These are phyloP conservation scores for Pezicula radicicola DNA, from an alignment of 2,329 filamentous ascomycete genomes.

Conservation along the genomic window DNA sequence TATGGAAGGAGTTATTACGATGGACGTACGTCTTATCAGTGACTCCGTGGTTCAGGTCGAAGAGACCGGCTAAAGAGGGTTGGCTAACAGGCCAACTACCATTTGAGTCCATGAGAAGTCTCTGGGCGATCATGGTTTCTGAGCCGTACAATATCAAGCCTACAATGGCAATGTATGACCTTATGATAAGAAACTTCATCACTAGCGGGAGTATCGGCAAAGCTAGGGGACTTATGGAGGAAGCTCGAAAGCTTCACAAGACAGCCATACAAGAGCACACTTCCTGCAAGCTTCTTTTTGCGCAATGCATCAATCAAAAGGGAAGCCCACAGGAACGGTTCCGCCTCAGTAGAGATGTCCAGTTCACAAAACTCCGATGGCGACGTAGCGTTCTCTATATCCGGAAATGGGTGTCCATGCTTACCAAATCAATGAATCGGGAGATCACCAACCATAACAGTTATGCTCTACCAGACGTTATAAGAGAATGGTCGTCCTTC, in stretches of 20 bases:
- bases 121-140: conserved; percentile 25
- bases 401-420: conserved; percentile 6
- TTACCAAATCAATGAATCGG: conserved; percentile 1
- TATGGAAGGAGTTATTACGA: conserved; percentile 66
- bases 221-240: conserved; percentile 12
- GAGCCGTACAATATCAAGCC: conserved; percentile 26
- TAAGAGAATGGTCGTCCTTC: no score
- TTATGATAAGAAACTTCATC: conserved; percentile 16
- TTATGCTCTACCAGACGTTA: neutral
- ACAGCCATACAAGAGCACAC: conserved; percentile 1
- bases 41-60: neutral
- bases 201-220: conserved; percentile 10
- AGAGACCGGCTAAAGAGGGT: neutral
- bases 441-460: neutral
- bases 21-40: conserved; percentile 60
- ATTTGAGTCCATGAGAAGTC: conserved; percentile 12
- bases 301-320: neutral
- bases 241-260: conserved; percentile 10
- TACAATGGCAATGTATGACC: conserved; percentile 22
- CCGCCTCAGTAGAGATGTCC: neutral
- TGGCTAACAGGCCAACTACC: conserved; percentile 14
- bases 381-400: conserved; percentile 9
- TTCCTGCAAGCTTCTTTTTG: neutral
- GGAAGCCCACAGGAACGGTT: neutral
- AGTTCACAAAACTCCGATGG: conserved; percentile 3